These are phyloP conservation scores for Phytophthora rubi DNA, from an alignment of 352 stramenopile species.

Conservation along the genomic window DNA sequence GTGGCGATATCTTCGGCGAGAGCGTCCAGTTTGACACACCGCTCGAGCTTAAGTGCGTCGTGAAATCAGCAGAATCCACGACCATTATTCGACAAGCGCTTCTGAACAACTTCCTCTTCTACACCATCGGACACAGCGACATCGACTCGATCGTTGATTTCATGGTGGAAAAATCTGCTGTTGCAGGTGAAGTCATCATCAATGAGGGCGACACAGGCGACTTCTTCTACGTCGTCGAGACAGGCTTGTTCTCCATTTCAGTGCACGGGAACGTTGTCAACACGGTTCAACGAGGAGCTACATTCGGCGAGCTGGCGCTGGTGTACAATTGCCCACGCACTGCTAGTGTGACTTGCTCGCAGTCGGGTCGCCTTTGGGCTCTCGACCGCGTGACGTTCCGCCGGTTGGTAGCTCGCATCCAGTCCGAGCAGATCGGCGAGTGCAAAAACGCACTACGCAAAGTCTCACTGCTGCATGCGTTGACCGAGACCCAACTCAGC, in stretches of 20 bases:
- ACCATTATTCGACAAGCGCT: constrained; percentile 64
- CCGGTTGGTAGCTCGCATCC: constrained; percentile 81
- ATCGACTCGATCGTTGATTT: constrained; percentile 62
- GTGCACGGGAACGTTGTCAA: constrained; percentile 85
- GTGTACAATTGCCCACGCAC: constrained; percentile 96
- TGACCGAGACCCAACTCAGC: constrained; percentile 67
- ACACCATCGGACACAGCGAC: constrained; percentile 56
- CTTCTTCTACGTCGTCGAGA: constrained; percentile 85
- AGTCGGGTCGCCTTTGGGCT: constrained; percentile 74
- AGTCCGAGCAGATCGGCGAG: constrained; percentile 65
- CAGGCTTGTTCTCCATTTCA: constrained; percentile 87
- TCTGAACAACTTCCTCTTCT: constrained; percentile 74
- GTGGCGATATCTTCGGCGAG: constrained; percentile 77
- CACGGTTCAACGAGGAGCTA: constrained; percentile 73
- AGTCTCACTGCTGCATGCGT: constrained; percentile 52
- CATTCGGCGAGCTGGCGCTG: constrained; percentile 95
- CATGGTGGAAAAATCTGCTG: constrained; percentile 55
- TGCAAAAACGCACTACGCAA: constrained; percentile 75
- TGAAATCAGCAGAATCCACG: constrained; percentile 54
- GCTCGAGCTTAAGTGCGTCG: constrained; percentile 40
- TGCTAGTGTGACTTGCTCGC: constrained; percentile 78
- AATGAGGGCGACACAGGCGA: constrained; percentile 71
- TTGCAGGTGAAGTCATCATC: constrained; percentile 57
- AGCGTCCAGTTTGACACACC: constrained; percentile 68
- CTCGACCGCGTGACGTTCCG: constrained; percentile 89